Evolutionary conservation across 2,329 filamentous ascomycete genomes (phyloP).

Genomic region (Nothopassalora personata): DNA sequence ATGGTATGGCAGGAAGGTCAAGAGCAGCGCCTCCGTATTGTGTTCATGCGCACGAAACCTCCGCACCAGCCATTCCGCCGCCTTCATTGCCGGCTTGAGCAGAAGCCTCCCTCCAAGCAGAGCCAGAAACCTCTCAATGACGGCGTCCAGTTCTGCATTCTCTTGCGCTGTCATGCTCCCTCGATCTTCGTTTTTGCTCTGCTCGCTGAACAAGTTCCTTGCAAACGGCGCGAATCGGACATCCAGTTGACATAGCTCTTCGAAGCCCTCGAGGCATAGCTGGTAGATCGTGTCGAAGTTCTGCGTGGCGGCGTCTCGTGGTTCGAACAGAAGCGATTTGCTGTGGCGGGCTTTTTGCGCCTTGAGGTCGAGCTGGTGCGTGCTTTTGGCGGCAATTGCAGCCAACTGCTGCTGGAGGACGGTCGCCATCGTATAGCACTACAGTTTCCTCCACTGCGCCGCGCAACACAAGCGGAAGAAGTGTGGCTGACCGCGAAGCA

Average conservation of each 20-base stretch:
- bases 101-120: conserved; percentile 71
- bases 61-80: conserved; percentile 89
- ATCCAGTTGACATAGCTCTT: conserved; percentile 86
- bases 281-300: conserved; percentile 85
- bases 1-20: conserved; percentile 91
- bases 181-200: conserved; percentile 84
- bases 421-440: conserved; percentile 59
- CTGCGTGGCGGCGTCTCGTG: conserved; percentile 76
- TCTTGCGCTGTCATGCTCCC: conserved; percentile 75
- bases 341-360: conserved; percentile 87
- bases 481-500: neutral
- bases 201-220: conserved; percentile 80
- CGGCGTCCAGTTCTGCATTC: conserved; percentile 73
- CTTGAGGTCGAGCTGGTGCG: conserved; percentile 85
- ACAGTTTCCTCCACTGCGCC: neutral
- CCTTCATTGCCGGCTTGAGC: conserved; percentile 81
- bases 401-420: conserved; percentile 90
- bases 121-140: conserved; percentile 75
- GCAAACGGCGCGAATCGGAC: conserved; percentile 68
- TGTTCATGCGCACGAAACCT: conserved; percentile 91
- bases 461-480: neutral
- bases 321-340: conserved; percentile 91
- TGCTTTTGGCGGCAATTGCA: conserved; percentile 83
- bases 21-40: conserved; percentile 71
- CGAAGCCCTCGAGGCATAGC: conserved; percentile 82